Evolutionary conservation across 306 rosid species (phyloP).

Genomic region (Hippophae tibetana): DNA sequence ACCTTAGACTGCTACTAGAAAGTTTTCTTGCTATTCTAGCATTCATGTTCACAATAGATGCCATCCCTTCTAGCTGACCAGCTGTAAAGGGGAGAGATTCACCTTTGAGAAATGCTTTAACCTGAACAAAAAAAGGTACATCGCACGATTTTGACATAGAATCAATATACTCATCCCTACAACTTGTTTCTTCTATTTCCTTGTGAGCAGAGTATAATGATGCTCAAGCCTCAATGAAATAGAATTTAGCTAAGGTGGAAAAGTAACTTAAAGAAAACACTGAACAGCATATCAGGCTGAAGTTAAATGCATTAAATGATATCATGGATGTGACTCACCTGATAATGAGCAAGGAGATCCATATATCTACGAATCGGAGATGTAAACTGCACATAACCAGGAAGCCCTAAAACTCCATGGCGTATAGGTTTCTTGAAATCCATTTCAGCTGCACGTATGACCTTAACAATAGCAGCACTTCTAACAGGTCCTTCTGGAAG

Average conservation of each 20-base stretch:
- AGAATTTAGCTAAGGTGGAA: too few species aligned
- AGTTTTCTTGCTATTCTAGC: slow-evolving; percentile 63
- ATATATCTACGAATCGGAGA: slow-evolving; percentile 96
- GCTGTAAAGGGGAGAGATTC: slow-evolving; percentile 65
- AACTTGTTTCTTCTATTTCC: too few species aligned
- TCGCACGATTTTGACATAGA: too few species aligned
- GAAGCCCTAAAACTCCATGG: slow-evolving; percentile 80
- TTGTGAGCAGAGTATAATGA: too few species aligned
- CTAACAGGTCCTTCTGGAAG: slow-evolving; percentile 99
- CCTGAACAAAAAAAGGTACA: slow-evolving; percentile 19
- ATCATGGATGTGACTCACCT: slow-evolving; percentile 33
- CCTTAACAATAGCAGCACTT: slow-evolving; percentile 69
- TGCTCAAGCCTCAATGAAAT: too few species aligned
- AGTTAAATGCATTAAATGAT: slow-evolving; percentile 7
- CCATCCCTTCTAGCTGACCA: slow-evolving; percentile 76
- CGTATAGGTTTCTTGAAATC: slow-evolving; percentile 92
- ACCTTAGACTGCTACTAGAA: slow-evolving; percentile 56
- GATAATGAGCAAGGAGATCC: slow-evolving; percentile 96
- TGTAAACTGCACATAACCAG: slow-evolving; percentile 94
- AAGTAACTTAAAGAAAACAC: too few species aligned
- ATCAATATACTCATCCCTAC: too few species aligned
- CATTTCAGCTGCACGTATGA: slow-evolving; percentile 95
- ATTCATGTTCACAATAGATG: slow-evolving; percentile 51
- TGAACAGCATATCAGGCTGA: too few species aligned
- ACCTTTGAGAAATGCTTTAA: slow-evolving; percentile 75